Evolutionary conservation across 352 stramenopile species (phyloP).

Genomic region (Phytophthora pinifolia): DNA sequence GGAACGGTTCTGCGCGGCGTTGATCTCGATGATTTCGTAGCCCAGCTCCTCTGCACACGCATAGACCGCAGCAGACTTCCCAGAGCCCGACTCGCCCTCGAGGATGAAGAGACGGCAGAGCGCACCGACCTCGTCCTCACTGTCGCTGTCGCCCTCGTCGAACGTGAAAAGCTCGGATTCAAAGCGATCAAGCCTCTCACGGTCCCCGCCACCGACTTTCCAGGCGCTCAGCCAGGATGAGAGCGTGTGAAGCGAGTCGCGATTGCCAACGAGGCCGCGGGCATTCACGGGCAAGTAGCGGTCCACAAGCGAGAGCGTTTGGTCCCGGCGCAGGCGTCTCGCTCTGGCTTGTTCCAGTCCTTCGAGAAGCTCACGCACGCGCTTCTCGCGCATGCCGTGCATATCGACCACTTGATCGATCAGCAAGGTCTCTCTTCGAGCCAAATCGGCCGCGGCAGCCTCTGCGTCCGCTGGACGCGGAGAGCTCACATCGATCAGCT

Average conservation of each 20-base stretch:
- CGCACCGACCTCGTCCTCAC: constrained; percentile 55
- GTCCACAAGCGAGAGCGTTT: constrained; percentile 68
- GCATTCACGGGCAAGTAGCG: constrained; percentile 58
- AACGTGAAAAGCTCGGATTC: constrained; percentile 68
- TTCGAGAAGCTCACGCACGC: constrained; percentile 50
- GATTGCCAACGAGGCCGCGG: constrained; percentile 72
- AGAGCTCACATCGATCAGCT: constrained; percentile 28
- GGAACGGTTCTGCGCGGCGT: constrained; percentile 71
- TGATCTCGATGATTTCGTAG: constrained; percentile 87
- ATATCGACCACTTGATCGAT: constrained; percentile 56
- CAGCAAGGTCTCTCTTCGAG: constrained; percentile 34
- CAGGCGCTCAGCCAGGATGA: constrained; percentile 74
- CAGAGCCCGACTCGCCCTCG: constrained; percentile 65
- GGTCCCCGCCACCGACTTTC: constrained; percentile 58
- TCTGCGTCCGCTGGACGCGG: constrained; percentile 8
- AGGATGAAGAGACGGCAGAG: constrained; percentile 74
- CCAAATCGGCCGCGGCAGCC: constrained; percentile 15
- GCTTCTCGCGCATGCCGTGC: constrained; percentile 55
- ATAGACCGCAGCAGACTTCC: constrained; percentile 81
- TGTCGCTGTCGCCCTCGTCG: constrained; percentile 57
- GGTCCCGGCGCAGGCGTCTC: constrained; percentile 48
- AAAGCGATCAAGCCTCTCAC: constrained; percentile 47
- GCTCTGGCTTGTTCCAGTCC: constrained; percentile 42
- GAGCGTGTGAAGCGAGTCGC: constrained; percentile 54
- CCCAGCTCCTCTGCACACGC: constrained; percentile 79